phyloP scores from a whole-genome alignment of 176 grass and related monocot species.

The Poa pratensis region DNA sequence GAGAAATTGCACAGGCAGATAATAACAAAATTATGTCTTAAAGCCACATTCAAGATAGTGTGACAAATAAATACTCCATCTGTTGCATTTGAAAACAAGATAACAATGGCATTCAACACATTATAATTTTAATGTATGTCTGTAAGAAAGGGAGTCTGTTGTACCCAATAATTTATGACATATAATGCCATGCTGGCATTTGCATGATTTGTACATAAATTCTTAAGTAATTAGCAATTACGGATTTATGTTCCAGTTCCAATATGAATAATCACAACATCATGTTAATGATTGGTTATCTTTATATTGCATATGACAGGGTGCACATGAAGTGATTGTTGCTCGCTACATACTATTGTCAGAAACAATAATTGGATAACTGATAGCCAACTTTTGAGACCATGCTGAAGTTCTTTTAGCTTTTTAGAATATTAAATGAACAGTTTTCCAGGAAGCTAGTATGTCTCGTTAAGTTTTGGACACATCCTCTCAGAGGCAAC shows the following conservation, averaged over 20 bases:
- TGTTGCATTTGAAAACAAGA: conserved; percentile 25
- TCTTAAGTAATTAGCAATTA: not conserved
- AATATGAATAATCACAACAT: conserved; percentile 1
- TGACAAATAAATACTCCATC: not conserved
- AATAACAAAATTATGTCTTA: not conserved
- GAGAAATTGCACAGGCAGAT: not conserved
- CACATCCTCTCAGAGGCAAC: not conserved
- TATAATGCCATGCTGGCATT: not conserved
- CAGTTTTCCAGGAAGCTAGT: not conserved
- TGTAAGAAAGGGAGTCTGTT: not conserved
- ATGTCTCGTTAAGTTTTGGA: not conserved
- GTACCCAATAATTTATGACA: conserved; percentile 16
- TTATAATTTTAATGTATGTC: not conserved
- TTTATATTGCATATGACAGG: conserved; percentile 20
- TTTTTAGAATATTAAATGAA: conserved; percentile 33
- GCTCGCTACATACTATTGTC: not conserved
- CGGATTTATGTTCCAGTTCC: not conserved
- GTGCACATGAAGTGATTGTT: conserved; percentile 12
- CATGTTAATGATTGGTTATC: not conserved
- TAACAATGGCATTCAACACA: not conserved
- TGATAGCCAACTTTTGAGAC: not conserved
- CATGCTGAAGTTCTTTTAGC: not conserved
- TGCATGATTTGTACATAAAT: conserved; percentile 1
- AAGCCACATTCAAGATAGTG: not conserved
- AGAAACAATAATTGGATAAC: conserved; percentile 14